Conservation (phyloP, 768 basidiomycete genomes). For the Suillus weaverae region DNA sequence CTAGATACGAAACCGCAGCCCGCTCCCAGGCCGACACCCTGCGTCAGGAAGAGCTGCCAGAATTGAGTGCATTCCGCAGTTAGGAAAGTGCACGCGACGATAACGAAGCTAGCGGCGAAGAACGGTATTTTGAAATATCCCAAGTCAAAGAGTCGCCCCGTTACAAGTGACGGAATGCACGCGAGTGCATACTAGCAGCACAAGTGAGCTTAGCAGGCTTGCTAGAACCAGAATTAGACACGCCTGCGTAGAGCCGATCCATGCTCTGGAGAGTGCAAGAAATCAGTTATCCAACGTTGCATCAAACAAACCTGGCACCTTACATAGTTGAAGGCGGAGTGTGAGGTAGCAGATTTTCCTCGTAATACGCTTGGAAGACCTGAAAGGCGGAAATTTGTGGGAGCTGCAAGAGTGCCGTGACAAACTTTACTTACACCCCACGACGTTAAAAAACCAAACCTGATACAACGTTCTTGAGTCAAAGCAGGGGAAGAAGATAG, state of each 20-base stretch:
- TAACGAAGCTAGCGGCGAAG: conserved; percentile 44
- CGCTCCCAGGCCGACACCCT: conserved; percentile 68
- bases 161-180: conserved; percentile 60
- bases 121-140: conserved; percentile 61
- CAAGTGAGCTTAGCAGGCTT: not conserved
- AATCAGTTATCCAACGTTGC: too few species aligned
- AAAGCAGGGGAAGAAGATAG: not conserved
- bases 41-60: conserved; percentile 79
- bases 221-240: conserved; percentile 6
- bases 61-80: conserved; percentile 68
- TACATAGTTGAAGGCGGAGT: conserved; percentile 65
- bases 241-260: conserved; percentile 81
- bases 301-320: conserved; percentile 12
- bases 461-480: conserved; percentile 15
- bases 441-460: conserved; percentile 70
- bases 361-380: conserved; percentile 77
- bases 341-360: conserved; percentile 47
- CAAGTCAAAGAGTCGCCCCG: conserved; percentile 72
- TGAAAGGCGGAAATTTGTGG: conserved; percentile 22
- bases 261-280: conserved; percentile 48
- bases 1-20: conserved; percentile 62
- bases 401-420: not conserved
- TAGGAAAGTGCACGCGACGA: conserved; percentile 61
- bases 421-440: conserved; percentile 59
- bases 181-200: conserved; percentile 55